Conservation (phyloP, 306 rosid genomes). For the Vigna nakashimae region DNA sequence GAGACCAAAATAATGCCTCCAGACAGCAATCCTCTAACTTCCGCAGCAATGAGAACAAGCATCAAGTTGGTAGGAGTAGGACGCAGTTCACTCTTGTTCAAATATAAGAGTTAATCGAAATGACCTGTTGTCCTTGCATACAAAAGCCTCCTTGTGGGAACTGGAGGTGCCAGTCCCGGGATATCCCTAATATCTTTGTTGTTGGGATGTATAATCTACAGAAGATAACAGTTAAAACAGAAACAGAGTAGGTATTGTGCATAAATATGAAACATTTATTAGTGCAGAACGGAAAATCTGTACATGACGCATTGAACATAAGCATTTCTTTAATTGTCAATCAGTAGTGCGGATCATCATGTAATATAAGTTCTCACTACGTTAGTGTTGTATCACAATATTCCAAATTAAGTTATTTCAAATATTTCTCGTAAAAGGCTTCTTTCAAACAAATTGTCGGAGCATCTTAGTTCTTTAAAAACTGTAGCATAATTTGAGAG, state of each 20-base stretch:
- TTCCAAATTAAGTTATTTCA: constrained; percentile 7
- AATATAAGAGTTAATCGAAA: constrained; percentile 48
- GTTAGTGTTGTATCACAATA: constrained; percentile 1
- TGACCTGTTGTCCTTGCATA: constrained; percentile 59
- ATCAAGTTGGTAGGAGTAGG: constrained; percentile 40
- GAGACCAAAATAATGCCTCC: constrained; percentile 46
- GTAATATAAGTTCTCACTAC: not conserved
- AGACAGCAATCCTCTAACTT: constrained; percentile 50
- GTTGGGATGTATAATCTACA: constrained; percentile 86
- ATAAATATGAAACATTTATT: not conserved
- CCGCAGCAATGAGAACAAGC: constrained; percentile 39
- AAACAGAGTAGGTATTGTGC: constrained; percentile 8
- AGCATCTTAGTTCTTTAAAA: not conserved
- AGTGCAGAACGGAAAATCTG: constrained; percentile 6
- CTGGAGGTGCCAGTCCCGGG: constrained; percentile 99
- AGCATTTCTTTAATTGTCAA: constrained; percentile 14
- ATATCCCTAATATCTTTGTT: constrained; percentile 87
- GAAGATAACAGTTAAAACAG: constrained; percentile 25
- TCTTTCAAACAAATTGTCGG: not conserved
- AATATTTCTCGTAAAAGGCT: constrained; percentile 4
- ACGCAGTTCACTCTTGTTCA: constrained; percentile 45
- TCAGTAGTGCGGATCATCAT: constrained; percentile 24
- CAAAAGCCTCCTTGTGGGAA: constrained; percentile 85
- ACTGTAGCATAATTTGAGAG: not conserved
- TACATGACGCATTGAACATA: not conserved